Evolutionary conservation across 73 alveolate genomes (phyloP), one percentile per base, ranked within the genome.

Genomic region (Diophrys sp.): DNA sequence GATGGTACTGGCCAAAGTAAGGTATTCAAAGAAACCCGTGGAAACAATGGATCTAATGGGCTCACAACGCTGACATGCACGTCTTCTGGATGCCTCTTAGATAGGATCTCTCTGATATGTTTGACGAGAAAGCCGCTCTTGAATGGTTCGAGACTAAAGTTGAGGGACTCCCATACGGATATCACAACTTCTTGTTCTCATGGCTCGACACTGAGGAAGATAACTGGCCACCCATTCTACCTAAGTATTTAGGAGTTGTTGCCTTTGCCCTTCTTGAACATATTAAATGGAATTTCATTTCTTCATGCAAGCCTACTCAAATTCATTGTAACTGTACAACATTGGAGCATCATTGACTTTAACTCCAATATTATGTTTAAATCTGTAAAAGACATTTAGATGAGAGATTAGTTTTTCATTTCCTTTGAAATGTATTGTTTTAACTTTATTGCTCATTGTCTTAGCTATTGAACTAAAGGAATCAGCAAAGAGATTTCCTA

Each of bases 101-200:
- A 26, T 74, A 84, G 0, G 87, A 78, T 26, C 56, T 67, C 56
- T 74, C 94, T 73, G 54, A 85, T 8, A 82, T 86, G 72, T 96
- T 95, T 89, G 71, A 96, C 81, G 94, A 92, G 53, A 79, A 83
- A 0, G 95, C 95, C 27, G 99, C 98, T 29, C 44, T 33, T 25
- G 95, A 94, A 56, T 94, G 91, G 95, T 96, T 87, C 90, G 77
- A 85, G 77, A 80, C 78, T 34, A n/a, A n/a, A n/a, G 90, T 89
- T 56, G 98, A 94, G 77, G 98, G 98, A 23, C 81, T 89, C 33
- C 97, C 97, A 33, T 96, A 96, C 87, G 99, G 99, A 23, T 96
- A 91, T 81, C 98, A 94, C 90, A 96, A 96, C 88, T 96, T 96
- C 91, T 73, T 94, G 54, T 94, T 88, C 78, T 95, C 97, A 27